Percentiles rank a stretch among this genome's conserved stretches.
Evolutionary conservation across 768 basidiomycete species (phyloP).

Genomic region (Glaciozyma antarctica): DNA sequence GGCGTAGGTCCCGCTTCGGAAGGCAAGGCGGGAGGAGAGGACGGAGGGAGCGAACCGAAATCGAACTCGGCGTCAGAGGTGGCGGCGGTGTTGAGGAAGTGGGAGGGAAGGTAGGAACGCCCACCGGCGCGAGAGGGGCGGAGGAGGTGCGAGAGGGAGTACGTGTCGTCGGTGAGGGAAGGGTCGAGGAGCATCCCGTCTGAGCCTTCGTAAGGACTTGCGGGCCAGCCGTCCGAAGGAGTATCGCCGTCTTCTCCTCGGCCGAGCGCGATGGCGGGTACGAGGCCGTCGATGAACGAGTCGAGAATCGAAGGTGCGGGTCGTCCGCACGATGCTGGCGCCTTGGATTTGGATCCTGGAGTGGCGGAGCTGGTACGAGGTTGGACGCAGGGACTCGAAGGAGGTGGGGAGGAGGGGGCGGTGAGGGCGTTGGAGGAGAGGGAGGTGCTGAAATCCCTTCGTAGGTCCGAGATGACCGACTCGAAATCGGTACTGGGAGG

Average conservation of each 20-base stretch:
- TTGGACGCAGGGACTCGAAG: slow-evolving; percentile 27
- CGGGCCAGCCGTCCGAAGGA: slow-evolving; percentile 17
- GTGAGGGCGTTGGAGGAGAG: slow-evolving; percentile 30
- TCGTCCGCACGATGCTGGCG: slow-evolving; percentile 19
- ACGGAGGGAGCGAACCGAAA: slow-evolving; percentile 23
- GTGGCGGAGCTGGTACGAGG: slow-evolving; percentile 26
- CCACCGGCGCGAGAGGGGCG: slow-evolving; percentile 9
- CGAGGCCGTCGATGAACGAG: slow-evolving; percentile 31
- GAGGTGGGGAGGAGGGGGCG: slow-evolving; percentile 20
- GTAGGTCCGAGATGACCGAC: slow-evolving; percentile 21
- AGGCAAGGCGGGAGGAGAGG: slow-evolving; percentile 20
- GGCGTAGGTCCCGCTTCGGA: slow-evolving; percentile 27
- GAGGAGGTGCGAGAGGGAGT: not conserved
- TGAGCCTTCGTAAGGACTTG: slow-evolving; percentile 7
- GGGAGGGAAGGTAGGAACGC: slow-evolving; percentile 7
- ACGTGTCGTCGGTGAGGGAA: not conserved
- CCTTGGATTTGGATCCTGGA: slow-evolving; percentile 29
- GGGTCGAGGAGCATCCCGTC: not conserved
- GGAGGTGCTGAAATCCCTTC: slow-evolving; percentile 22
- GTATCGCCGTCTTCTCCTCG: not conserved
- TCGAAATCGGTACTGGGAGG: slow-evolving; percentile 18
- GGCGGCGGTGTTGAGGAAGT: not conserved
- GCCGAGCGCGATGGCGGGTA: slow-evolving; percentile 7
- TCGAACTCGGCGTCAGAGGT: slow-evolving; percentile 27
- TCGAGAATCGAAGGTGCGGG: slow-evolving; percentile 27